These are phyloP conservation scores for Euphorbia schlechtendalii DNA, from an alignment of 441 rosid species.

Conservation along the genomic window DNA sequence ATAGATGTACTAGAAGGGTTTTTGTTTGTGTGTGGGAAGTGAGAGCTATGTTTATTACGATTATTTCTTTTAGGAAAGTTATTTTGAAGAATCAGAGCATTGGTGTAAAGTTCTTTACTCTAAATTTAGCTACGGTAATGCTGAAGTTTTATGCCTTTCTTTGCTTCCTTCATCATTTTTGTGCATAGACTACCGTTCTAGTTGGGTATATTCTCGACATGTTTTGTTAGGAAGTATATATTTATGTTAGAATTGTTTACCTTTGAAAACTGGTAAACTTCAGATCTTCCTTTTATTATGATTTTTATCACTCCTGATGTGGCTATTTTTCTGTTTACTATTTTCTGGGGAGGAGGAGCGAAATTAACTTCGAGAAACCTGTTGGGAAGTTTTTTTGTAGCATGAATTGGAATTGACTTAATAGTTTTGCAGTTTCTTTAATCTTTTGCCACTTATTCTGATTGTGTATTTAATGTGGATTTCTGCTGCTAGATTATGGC, in stretches of 20 bases:
- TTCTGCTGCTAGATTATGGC: constrained; percentile 62
- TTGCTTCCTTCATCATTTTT: not conserved
- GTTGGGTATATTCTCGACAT: not conserved
- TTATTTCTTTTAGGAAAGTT: not conserved
- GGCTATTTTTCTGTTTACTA: not conserved
- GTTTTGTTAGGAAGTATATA: not conserved
- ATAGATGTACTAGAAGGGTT: not conserved
- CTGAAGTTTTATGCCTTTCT: not conserved
- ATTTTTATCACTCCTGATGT: not conserved
- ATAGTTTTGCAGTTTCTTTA: not conserved
- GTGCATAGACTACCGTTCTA: not conserved
- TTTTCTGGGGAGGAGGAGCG: not conserved
- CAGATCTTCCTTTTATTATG: not conserved
- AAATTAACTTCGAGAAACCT: constrained; percentile 3
- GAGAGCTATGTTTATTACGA: not conserved
- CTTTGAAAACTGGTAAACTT: not conserved
- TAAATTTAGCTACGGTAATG: not conserved
- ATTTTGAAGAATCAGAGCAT: not conserved
- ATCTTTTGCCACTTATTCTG: constrained; percentile 20
- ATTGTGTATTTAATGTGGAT: constrained; percentile 27
- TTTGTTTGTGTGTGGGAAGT: not conserved
- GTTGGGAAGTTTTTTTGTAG: not conserved
- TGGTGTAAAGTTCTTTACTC: not conserved
- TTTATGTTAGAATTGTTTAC: not conserved
- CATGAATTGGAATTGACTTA: not conserved